Evolutionary conservation across 208 protist genomes (phyloP), one percentile per base, ranked within the genome.

Genomic region (Acanthamoeba culbertsoni): DNA sequence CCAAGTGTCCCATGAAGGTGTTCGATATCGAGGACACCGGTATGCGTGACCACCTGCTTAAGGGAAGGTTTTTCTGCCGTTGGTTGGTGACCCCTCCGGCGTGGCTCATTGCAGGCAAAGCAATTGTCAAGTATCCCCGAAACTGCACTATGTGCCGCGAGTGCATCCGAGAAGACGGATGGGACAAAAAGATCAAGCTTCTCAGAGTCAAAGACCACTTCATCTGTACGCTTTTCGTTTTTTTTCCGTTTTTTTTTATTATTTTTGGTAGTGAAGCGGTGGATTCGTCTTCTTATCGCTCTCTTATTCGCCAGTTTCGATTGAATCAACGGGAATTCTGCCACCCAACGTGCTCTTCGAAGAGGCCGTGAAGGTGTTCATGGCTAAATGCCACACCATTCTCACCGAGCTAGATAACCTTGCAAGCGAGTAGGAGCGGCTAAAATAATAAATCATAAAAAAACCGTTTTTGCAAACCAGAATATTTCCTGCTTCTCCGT

Each of bases 101-200:
- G 20, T 12, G 42, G 68, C 48, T 40, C 40, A 26, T 28, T 28
- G 42, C 28, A 45, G 73, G 31, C 26, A 84, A 59, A 26, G 91
- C 86, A 6, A 45, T 95, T 2, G 98, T 99, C 40, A 93, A 94
- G n/a, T 96, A 98, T 46, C 97, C 97, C 40, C 92, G 97, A 63
- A 96, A 98, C 55, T 99, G 98, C 96, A 99, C 98, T 3, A 96
- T 99, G 92, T 99, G 98, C 94, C 97, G 99, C 48, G 99, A 99
- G 95, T 99, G 99, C 91, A 97, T 99, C 53, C 97, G 99, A 82
- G 98, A 97, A 63, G 93, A 94, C 14, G 93, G 94, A 5, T 94
- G 96, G 35, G 93, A 93, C 51, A 23, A 94, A n/a, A 55, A 62
- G 6, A 94, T 98, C 35, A 73, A 94, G 31, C 65, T 98, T 12